Conservation (phyloP, 805 yeast genomes). For the Scheffersomyces ergatensis region DNA sequence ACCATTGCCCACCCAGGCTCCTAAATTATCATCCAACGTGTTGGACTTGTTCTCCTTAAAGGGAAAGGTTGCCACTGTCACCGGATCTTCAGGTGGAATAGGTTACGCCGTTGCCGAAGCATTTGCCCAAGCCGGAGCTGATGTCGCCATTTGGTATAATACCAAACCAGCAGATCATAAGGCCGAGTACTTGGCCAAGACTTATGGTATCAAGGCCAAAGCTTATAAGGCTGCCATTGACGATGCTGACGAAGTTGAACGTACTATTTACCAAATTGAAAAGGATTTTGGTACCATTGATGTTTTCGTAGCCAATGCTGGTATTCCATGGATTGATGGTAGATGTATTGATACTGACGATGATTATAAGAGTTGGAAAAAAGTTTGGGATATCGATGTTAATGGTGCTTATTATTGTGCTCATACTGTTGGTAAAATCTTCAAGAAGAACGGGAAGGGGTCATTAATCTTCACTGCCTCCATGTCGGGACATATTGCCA, state of each 20-base stretch:
- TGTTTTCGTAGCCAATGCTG: constrained; percentile 86
- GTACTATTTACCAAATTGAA: constrained; percentile 48
- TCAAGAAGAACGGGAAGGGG: constrained; percentile 38
- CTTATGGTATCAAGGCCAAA: constrained; percentile 58
- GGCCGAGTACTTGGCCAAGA: constrained; percentile 53
- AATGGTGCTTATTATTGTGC: constrained; percentile 44
- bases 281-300: constrained; percentile 79
- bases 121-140: constrained; percentile 85
- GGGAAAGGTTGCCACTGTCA: constrained; percentile 79
- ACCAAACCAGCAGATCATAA: constrained; percentile 57
- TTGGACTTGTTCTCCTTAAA: constrained; percentile 72
- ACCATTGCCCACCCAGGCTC: constrained; percentile 53
- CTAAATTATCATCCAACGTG: constrained; percentile 49
- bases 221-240: constrained; percentile 65
- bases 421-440: constrained; percentile 38
- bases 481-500: constrained; percentile 48
- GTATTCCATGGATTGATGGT: constrained; percentile 78
- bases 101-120: constrained; percentile 82
- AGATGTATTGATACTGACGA: constrained; percentile 39
- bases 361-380: constrained; percentile 28
- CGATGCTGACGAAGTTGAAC: constrained; percentile 47
- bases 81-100: constrained; percentile 86
- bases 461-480: constrained; percentile 45
- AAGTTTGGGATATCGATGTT: constrained; percentile 38
- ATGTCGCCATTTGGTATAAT: constrained; percentile 53